Evolutionary conservation across 164 flowering plant species (phyloP).

Genomic region (Aristolochia californica): DNA sequence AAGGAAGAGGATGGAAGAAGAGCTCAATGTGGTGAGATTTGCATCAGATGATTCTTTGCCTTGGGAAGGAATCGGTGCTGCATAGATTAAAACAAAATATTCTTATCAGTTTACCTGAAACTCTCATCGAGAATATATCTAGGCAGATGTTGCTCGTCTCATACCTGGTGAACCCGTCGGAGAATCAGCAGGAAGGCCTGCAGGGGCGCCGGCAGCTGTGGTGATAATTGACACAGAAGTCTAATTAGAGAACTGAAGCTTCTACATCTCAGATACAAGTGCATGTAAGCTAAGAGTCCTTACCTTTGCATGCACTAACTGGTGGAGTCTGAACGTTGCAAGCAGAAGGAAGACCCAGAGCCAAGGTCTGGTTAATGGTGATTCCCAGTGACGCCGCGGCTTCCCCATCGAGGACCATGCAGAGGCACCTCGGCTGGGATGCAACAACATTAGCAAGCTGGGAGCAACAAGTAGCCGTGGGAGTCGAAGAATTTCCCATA

Average conservation of each 20-base stretch:
- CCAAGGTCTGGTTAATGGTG: conserved; percentile 59
- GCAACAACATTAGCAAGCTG: conserved; percentile 56
- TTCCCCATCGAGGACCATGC: conserved; percentile 46
- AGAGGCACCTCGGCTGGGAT: conserved; percentile 53
- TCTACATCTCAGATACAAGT: no score
- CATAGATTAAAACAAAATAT: no score
- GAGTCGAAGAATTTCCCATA: conserved; percentile 57
- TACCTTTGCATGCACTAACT: conserved; percentile 40
- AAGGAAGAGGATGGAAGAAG: no score
- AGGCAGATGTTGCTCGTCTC: no score
- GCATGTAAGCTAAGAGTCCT: no score
- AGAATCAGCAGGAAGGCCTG: conserved; percentile 2
- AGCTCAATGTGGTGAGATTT: no score
- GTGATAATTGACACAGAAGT: neutral
- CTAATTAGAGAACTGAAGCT: no score
- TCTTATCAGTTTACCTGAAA: no score
- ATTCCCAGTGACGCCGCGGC: conserved; percentile 37
- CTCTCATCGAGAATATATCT: no score
- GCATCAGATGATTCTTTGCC: no score
- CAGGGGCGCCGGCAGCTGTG: neutral
- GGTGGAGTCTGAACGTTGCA: conserved; percentile 79
- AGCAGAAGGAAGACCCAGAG: conserved; percentile 51
- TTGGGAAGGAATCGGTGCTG: no score
- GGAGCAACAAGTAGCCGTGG: conserved; percentile 54
- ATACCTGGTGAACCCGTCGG: neutral